A percentile compares a stretch with the other conserved stretches of the same genome.
Conservation (phyloP, 257 asterid genomes). For the Ophiorrhiza pumila region DNA sequence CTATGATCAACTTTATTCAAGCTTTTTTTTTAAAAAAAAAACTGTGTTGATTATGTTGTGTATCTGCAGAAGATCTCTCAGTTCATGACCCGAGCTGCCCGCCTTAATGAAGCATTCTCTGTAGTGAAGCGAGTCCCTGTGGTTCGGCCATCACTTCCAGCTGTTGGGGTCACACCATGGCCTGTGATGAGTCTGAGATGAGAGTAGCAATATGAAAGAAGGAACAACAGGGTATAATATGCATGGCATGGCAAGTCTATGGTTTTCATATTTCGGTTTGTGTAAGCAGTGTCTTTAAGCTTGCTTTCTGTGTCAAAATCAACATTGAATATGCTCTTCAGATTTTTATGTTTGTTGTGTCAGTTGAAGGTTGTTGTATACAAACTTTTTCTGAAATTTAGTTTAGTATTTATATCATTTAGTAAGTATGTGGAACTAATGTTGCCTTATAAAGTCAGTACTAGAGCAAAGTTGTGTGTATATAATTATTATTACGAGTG, state of each 20-base stretch:
- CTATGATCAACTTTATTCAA: background rate
- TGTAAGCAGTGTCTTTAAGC: conserved; percentile 3
- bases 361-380: conserved; percentile 4
- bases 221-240: conserved; percentile 13
- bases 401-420: background rate
- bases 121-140: conserved; percentile 84
- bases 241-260: conserved; percentile 21
- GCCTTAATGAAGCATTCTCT: conserved; percentile 88
- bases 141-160: conserved; percentile 72
- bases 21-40: background rate
- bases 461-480: too few relatives aligned
- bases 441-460: too few relatives aligned
- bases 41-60: conserved; percentile 8
- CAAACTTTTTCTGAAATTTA: conserved; percentile 1
- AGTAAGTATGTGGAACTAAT: background rate
- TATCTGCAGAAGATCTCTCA: conserved; percentile 77
- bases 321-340: background rate
- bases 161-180: conserved; percentile 60
- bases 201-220: conserved; percentile 22
- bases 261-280: conserved; percentile 7
- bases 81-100: conserved; percentile 90
- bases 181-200: conserved; percentile 65
- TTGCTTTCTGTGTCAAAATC: background rate
- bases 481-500: too few relatives aligned
- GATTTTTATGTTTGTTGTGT: background rate